Conservation (phyloP, 805 yeast species). For the Myxozyma kluyveri region DNA sequence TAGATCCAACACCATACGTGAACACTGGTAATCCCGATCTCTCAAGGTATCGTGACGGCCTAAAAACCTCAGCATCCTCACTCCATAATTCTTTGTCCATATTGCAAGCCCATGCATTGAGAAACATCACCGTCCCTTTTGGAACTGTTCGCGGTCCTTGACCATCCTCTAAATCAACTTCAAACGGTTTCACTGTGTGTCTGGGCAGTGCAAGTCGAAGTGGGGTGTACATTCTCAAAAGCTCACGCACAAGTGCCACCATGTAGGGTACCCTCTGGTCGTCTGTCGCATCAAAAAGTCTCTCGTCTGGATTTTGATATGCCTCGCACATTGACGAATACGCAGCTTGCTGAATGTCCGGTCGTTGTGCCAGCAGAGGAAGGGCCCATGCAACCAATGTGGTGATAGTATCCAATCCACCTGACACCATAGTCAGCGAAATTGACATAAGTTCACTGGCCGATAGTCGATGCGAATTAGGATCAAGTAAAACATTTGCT, state of each 20-base stretch:
- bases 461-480: constrained; percentile 26
- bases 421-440: constrained; percentile 70
- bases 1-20: constrained; percentile 59
- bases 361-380: constrained; percentile 52
- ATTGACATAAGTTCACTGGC: constrained; percentile 50
- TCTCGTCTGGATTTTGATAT: constrained; percentile 36
- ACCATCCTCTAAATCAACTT: constrained; percentile 31
- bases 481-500: constrained; percentile 30
- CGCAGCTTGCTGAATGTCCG: constrained; percentile 48
- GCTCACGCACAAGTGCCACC: constrained; percentile 58
- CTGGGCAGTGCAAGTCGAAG: constrained; percentile 65
- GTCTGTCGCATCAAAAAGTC: constrained; percentile 28
- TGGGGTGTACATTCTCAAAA: constrained; percentile 58
- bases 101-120: constrained; percentile 70
- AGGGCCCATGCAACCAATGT: constrained; percentile 57
- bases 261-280: constrained; percentile 47
- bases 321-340: constrained; percentile 41
- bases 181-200: constrained; percentile 49
- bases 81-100: constrained; percentile 47
- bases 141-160: constrained; percentile 46
- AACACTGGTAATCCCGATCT: constrained; percentile 31
- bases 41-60: constrained; percentile 37
- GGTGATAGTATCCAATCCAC: constrained; percentile 70
- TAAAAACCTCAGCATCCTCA: constrained; percentile 33
- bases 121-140: constrained; percentile 50